phyloP scores from a whole-genome alignment of 2,329 filamentous ascomycete species.

The Beauveria sp. region DNA sequence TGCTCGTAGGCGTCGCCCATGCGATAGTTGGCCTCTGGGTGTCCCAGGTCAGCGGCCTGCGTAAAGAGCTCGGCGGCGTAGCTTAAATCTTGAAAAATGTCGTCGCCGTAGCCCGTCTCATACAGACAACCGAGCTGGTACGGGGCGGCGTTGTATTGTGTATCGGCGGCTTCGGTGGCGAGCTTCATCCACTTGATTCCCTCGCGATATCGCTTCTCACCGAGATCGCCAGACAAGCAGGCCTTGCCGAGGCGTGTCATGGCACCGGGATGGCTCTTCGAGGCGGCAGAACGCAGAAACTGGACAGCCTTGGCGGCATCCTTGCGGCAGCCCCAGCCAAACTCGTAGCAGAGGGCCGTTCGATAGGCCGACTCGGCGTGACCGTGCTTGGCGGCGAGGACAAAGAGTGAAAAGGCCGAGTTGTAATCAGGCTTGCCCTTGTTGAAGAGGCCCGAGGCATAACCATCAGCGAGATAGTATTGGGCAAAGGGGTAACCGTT shows the following conservation, averaged over 20 bases:
- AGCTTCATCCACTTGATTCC: conserved; percentile 96
- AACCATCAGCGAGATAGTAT: conserved; percentile 94
- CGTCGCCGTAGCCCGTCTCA: conserved; percentile 87
- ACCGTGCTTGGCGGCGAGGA: conserved; percentile 90
- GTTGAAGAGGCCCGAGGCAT: conserved; percentile 87
- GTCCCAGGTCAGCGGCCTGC: conserved; percentile 84
- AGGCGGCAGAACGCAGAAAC: conserved; percentile 82
- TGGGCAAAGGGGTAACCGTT: conserved; percentile 93
- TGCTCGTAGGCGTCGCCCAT: conserved; percentile 98
- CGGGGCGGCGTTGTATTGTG: conserved; percentile 86
- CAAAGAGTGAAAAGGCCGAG: conserved; percentile 84
- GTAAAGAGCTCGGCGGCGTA: conserved; percentile 95
- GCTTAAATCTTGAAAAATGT: conserved; percentile 81
- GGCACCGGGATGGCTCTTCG: conserved; percentile 90
- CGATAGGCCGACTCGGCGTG: conserved; percentile 95
- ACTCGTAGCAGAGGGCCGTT: conserved; percentile 91
- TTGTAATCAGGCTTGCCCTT: conserved; percentile 91
- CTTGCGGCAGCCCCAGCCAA: conserved; percentile 90
- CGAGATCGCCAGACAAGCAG: conserved; percentile 83
- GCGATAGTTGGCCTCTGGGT: conserved; percentile 76
- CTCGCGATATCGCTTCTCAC: conserved; percentile 78
- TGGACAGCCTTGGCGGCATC: conserved; percentile 89
- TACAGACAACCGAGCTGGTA: conserved; percentile 87
- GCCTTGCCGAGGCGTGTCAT: conserved; percentile 89
- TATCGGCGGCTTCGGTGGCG: conserved; percentile 79